phyloP scores from a whole-genome alignment of 768 basidiomycete species.

The Podaxis sp. region DNA sequence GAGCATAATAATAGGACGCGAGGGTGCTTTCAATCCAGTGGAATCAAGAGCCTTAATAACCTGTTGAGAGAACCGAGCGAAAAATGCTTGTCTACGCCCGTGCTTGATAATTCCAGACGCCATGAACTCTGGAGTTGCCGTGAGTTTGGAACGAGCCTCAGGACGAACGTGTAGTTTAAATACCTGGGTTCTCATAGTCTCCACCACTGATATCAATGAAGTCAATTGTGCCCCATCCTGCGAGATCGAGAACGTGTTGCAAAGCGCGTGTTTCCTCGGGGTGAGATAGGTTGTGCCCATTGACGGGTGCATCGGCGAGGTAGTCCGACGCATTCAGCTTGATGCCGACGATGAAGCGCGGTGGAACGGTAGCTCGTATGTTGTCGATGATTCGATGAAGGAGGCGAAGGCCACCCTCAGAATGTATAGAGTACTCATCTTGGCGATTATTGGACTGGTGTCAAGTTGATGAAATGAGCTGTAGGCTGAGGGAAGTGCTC shows the following conservation, averaged over 20 bases:
- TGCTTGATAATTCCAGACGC: slow-evolving; percentile 21
- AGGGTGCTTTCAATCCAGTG: slow-evolving; percentile 18
- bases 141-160: not conserved
- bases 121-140: slow-evolving; percentile 44
- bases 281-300: slow-evolving; percentile 13
- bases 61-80: slow-evolving; percentile 61
- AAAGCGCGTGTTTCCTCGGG: slow-evolving; percentile 48
- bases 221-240: slow-evolving; percentile 67
- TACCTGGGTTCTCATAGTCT: slow-evolving; percentile 79
- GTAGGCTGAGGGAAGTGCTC: not conserved
- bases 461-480: not conserved
- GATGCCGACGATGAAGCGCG: slow-evolving; percentile 69
- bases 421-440: slow-evolving; percentile 56
- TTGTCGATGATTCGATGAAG: slow-evolving; percentile 52
- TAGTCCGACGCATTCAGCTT: slow-evolving; percentile 86
- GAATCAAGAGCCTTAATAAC: slow-evolving; percentile 47
- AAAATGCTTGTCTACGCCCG: slow-evolving; percentile 66
- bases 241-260: slow-evolving; percentile 58
- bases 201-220: slow-evolving; percentile 90
- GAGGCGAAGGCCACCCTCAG: slow-evolving; percentile 50
- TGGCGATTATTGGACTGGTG: slow-evolving; percentile 43
- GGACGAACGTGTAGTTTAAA: not conserved
- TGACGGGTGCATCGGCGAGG: slow-evolving; percentile 29
- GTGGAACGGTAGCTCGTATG: slow-evolving; percentile 55
- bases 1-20: slow-evolving; percentile 65